Evolutionary conservation across 129 eudicot genomes (phyloP), one percentile per base, ranked within the genome.

Genomic region (Heracleum sosnowskyi): DNA sequence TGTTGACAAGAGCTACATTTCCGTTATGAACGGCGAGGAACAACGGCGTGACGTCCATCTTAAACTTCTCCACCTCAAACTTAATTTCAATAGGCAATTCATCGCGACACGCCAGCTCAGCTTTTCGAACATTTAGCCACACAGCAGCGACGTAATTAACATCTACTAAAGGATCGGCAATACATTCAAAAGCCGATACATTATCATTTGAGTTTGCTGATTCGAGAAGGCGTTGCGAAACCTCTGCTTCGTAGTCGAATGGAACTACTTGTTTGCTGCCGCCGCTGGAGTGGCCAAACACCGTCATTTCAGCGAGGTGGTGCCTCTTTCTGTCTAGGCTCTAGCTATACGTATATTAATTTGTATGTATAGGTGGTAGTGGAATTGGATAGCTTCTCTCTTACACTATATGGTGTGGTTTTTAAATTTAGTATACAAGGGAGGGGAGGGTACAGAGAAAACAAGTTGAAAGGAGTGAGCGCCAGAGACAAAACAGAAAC

Each of bases 21-120:
- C 98, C 98, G 76, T 75, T 76, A 81, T 86, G 92, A 66, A 90
- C 90, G 22, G 98, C 98, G 41, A 91, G 87, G 82, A 93, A 93
- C 83, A 93, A 55, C 66, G 93, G 84, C 10, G 93, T 87, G 36
- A 91, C 98, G 42, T 93, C 93, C n/a, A 96, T 89, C 71, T 92
- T 93, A 77, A 89, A 89, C 88, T 91, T 94, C 34, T 88, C 91
- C 47, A 78, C 83, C 70, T 83, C 91, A 0, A 89, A 78, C 12
- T 66, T 82, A 69, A 89, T 88, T 40, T 89, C 89, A 24, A 46
- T 83, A 0, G 95, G 80, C 63, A 82, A 77, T 77, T 89, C 90
- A n/a, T 86, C 93, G 44, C 82, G 84, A 78, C 87, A 77, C 78
- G 89, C 78, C 11, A 91, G 81, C 74, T 91, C 98, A 1, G 97